These are phyloP conservation scores for Aegilops speltoides DNA, from an alignment of 176 grass and related monocot species.

Conservation along the genomic window DNA sequence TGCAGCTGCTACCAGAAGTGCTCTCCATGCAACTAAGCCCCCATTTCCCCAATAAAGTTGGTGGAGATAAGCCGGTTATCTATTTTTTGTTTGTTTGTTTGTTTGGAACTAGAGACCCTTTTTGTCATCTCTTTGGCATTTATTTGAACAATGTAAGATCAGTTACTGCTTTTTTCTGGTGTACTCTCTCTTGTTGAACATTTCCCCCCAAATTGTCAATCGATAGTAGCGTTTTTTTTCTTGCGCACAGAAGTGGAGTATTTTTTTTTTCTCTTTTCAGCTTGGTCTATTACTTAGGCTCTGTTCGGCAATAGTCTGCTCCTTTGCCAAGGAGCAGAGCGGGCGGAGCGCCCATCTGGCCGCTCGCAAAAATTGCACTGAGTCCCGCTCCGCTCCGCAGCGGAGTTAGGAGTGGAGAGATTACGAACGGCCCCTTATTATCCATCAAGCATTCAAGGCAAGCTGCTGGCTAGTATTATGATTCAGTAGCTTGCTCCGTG, in stretches of 20 bases:
- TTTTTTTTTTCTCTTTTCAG: neutral
- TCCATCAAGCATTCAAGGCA: too few species aligned
- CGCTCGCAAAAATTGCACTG: too few species aligned
- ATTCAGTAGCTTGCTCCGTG: neutral
- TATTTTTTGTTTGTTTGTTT: constrained; percentile 17
- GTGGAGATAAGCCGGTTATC: constrained; percentile 38
- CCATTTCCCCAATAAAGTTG: constrained; percentile 47
- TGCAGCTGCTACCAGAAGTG: constrained; percentile 19
- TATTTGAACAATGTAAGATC: constrained; percentile 39
- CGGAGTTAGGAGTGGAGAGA: too few species aligned
- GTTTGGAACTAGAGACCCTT: constrained; percentile 24
- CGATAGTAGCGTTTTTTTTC: neutral
- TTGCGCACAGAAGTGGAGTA: neutral
- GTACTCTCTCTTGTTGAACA: neutral
- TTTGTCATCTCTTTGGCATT: constrained; percentile 35
- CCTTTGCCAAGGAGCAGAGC: too few species aligned
- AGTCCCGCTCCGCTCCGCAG: too few species aligned
- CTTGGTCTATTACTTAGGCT: neutral
- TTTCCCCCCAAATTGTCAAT: neutral
- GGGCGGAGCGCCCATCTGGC: too few species aligned
- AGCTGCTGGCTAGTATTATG: too few species aligned
- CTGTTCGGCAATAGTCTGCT: too few species aligned
- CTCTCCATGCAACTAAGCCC: constrained; percentile 28
- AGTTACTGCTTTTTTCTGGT: constrained; percentile 1
- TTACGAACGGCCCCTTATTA: too few species aligned